Conservation (phyloP, 2,329 filamentous ascomycete species). For the Epichloe sibirici region DNA sequence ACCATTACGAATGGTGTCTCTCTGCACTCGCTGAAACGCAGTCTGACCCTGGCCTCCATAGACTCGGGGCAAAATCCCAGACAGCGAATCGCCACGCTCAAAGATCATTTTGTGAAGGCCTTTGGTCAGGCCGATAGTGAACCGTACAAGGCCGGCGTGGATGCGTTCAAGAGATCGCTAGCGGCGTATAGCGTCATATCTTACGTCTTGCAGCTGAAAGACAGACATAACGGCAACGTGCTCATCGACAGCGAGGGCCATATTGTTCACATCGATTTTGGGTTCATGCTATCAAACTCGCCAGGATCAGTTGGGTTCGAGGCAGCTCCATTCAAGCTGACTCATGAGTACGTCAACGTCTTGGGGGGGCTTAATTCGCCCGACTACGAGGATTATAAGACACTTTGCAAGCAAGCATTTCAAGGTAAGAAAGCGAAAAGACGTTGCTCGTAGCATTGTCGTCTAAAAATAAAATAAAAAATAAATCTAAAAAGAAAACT, state of each 20-base stretch:
- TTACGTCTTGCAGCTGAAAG: conserved; percentile 74
- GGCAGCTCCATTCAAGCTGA: conserved; percentile 77
- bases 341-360: conserved; percentile 76
- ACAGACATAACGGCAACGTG: conserved; percentile 78
- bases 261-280: conserved; percentile 82
- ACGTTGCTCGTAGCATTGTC: too few species aligned
- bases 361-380: conserved; percentile 63
- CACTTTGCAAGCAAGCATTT: conserved; percentile 70
- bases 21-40: conserved; percentile 74
- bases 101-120: conserved; percentile 70
- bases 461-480: too few species aligned
- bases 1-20: conserved; percentile 83
- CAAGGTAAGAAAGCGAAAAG: conserved; percentile 41
- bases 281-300: conserved; percentile 81
- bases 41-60: conserved; percentile 62
- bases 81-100: conserved; percentile 65
- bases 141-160: conserved; percentile 57
- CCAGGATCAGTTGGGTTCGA: conserved; percentile 77
- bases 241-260: conserved; percentile 77
- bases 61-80: conserved; percentile 61
- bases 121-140: conserved; percentile 62
- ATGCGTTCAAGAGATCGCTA: conserved; percentile 70
- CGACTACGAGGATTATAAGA: conserved; percentile 65
- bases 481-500: background rate
- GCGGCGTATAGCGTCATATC: conserved; percentile 79